Base-by-base conservation (phyloP, 1,139 yeast species). In the Meyerozyma carpophila region DNA sequence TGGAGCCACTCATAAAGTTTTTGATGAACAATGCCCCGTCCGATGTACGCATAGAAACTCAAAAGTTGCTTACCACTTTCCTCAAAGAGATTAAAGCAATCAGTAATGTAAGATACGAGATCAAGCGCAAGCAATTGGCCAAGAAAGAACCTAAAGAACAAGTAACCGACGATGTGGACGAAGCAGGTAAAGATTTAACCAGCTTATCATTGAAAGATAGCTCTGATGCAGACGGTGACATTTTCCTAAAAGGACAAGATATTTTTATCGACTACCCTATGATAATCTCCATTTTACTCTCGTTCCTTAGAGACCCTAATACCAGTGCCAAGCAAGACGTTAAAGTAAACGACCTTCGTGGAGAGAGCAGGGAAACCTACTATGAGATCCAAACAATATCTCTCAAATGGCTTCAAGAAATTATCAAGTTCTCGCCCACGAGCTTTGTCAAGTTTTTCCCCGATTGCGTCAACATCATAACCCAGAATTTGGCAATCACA, bases 1-100 rank as follows among this genome's bases (percentile, higher is more conserved):
- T 94, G 39, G 95, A 91, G 43, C 97, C 97, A 0, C 69, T 94
- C 45, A 71, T 93, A 43, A 77, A 82, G 28, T 93, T 89, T 58
- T 68, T 93, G 45, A 66, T 65, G 60, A 87, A 89, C 51, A 93
- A 87, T 53, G 75, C 95, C 1, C 91, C 91, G 46, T 81, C 84
- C 40, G 98, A 93, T 60, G 96, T 94, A 5, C 74, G 96, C 48
- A 82, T 84, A 4, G 91, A 89, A 40, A 90, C 98, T 0, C 88
- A 85, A 49, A 82, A 85, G 40, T 76, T 90, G 27, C 64, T 94
- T 48, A 86, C 84, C 50, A 77, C 80, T 6, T 80, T 94, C 50
- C 68, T 93, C 39, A 86, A 83, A 50, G 98, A 93, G 57, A 86
- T 91, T 40, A 81, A 81, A 51, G 72, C 88, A 34, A 80, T 91